Base-by-base conservation (phyloP, 2,329 filamentous ascomycete genomes). In the Aphanocladium album region DNA sequence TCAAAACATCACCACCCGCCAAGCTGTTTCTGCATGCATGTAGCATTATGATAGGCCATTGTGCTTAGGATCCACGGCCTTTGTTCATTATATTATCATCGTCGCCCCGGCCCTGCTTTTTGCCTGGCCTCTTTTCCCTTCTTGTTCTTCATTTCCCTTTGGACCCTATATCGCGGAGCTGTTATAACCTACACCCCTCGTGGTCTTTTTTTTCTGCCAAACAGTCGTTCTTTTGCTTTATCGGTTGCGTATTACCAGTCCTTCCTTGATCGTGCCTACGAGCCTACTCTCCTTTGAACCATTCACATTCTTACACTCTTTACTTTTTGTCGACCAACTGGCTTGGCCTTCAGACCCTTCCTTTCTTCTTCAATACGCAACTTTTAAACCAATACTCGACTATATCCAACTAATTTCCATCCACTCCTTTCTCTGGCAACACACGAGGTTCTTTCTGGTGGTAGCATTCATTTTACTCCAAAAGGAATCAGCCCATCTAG, bases 271-370 rank as follows among this genome's bases (percentile, higher is more conserved):
- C 65, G 60, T 64, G 47, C 47, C 21, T 33, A 58, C 56, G 56
- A 25, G 56, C 56, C 17, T 45, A 58, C 47, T 43, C 59, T 67
- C 56, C 57, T 64, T 68, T 61, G 66, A 67, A 68, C 71, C 71
- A 72, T 73, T 73, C 70, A 71, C 70, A 69, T 72, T 74, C 71
- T 71, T 76, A 76, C 69, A 75, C 72, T 60, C 58, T 16, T 53
- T 60, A 35, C 6, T 47, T 35, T 51, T 55, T 41, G 57, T 54
- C 19, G 57, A 54, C 79, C 79, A 81, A 82, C 80, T 81, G 79
- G 79, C 76, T 82, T 82, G 80, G 81, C 79, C 54, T 82, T 77
- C 78, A 79, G 77, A 79, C 33, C 33, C 80, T 72, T 74, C 82
- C 78, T 74, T 83, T 83, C 74, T 83, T 82, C 79, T 63, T 64